Percentiles rank a stretch among this genome's conserved stretches.
phyloP scores from a whole-genome alignment of 768 basidiomycete species.

The Podaxis sp. region DNA sequence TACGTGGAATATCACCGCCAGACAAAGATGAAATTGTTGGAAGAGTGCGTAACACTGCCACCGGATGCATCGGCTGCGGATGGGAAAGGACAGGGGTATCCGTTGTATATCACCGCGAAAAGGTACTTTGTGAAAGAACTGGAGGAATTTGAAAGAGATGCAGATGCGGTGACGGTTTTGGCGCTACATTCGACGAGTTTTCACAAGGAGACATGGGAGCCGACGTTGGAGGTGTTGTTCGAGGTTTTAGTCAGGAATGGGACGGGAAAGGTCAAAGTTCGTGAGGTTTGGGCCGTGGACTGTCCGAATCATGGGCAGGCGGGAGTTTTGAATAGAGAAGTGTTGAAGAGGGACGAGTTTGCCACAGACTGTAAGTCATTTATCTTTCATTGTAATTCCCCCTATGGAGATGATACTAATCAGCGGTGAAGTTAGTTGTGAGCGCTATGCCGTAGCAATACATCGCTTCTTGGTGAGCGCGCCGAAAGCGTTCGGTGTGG shows the following conservation, averaged over 20 bases:
- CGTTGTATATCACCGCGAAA: conserved; percentile 55
- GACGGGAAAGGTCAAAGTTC: conserved; percentile 33
- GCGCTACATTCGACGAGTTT: conserved; percentile 72
- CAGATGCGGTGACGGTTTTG: conserved; percentile 53
- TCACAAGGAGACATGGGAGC: conserved; percentile 76
- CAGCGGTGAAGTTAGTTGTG: conserved; percentile 52
- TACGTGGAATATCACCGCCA: background rate
- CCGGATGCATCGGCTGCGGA: conserved; percentile 9
- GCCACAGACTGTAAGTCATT: conserved; percentile 43
- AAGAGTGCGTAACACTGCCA: conserved; percentile 13
- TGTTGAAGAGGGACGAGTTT: conserved; percentile 43
- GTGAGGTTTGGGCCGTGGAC: conserved; percentile 68
- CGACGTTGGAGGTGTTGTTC: conserved; percentile 52
- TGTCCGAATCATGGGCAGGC: conserved; percentile 75
- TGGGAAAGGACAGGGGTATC: conserved; percentile 28
- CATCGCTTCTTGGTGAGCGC: conserved; percentile 51
- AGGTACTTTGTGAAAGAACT: conserved; percentile 50
- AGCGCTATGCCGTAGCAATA: conserved; percentile 58
- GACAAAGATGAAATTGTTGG: background rate
- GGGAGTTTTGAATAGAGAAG: conserved; percentile 49
- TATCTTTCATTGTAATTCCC: conserved; percentile 2
- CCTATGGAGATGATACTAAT: background rate
- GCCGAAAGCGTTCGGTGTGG: conserved; percentile 35
- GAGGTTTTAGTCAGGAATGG: conserved; percentile 22
- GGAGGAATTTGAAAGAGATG: conserved; percentile 28